Percentiles rank a stretch among this genome's conserved stretches.
These are phyloP conservation scores for Podospora comata DNA, from an alignment of 495 filamentous ascomycete genomes.

Conservation along the genomic window DNA sequence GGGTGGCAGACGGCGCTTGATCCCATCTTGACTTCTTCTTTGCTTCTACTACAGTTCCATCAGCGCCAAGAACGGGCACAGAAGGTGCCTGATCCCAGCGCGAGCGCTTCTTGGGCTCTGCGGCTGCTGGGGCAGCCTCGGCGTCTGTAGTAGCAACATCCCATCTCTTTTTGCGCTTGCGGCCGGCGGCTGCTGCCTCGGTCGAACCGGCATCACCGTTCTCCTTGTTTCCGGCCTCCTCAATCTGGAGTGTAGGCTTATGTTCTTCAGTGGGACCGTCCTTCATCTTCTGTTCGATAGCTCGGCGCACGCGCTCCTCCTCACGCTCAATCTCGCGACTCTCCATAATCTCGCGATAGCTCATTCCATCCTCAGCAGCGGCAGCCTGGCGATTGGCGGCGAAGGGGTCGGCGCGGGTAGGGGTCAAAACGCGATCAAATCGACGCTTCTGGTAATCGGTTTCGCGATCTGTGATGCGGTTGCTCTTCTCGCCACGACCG, in stretches of 20 bases:
- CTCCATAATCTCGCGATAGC: slow-evolving; percentile 89
- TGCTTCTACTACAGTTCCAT: slow-evolving; percentile 53
- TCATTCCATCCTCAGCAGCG: slow-evolving; percentile 58
- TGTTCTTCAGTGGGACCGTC: slow-evolving; percentile 56
- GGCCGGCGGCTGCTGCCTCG: slow-evolving; percentile 51
- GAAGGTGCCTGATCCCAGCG: slow-evolving; percentile 88
- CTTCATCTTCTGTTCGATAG: slow-evolving; percentile 69
- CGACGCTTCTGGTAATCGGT: slow-evolving; percentile 97
- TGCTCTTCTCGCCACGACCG: slow-evolving; percentile 77
- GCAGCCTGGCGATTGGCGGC: slow-evolving; percentile 69
- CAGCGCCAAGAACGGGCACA: slow-evolving; percentile 50
- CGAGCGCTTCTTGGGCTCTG: slow-evolving; percentile 70
- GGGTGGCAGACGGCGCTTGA: slow-evolving; percentile 80
- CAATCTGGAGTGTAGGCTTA: slow-evolving; percentile 61
- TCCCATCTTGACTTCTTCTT: slow-evolving; percentile 80
- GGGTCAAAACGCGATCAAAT: slow-evolving; percentile 81
- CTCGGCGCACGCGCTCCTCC: slow-evolving; percentile 79
- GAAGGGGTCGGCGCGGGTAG: slow-evolving; percentile 85
- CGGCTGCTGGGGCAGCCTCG: slow-evolving; percentile 33
- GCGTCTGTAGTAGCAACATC: slow-evolving; percentile 62
- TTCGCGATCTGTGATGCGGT: slow-evolving; percentile 85
- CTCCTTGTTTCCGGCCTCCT: slow-evolving; percentile 61
- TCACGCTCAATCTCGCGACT: slow-evolving; percentile 88
- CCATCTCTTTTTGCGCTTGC: slow-evolving; percentile 93
- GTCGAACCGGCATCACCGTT: slow-evolving; percentile 67